Conservation (phyloP, 2,329 filamentous ascomycete genomes). For the Zymoseptoria ardabiliae region DNA sequence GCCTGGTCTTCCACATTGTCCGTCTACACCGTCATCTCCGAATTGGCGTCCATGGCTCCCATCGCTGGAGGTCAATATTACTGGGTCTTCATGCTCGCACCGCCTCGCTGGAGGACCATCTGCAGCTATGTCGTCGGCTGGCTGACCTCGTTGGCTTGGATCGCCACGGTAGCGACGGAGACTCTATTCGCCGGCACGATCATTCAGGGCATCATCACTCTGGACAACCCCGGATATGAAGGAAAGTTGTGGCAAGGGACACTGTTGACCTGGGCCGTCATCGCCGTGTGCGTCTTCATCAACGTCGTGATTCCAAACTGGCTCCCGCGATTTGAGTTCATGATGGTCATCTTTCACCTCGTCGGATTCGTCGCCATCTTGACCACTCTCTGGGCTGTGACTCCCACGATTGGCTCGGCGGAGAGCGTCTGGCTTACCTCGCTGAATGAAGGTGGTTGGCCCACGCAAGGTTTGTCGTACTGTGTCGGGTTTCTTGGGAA, state of each 20-base stretch:
- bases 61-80: constrained; percentile 42
- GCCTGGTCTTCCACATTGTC: constrained; percentile 45
- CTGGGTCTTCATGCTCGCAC: constrained; percentile 42
- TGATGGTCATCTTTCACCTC: constrained; percentile 41
- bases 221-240: constrained; percentile 33
- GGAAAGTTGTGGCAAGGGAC: constrained; percentile 35
- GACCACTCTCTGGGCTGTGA: constrained; percentile 35
- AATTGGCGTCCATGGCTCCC: constrained; percentile 42
- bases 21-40: constrained; percentile 41
- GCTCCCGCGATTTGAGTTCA: constrained; percentile 37
- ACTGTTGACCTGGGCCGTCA: constrained; percentile 35
- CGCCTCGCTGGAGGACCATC: constrained; percentile 34
- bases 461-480: constrained; percentile 28
- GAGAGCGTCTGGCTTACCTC: constrained; percentile 27
- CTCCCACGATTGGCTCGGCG: constrained; percentile 19
- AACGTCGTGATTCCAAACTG: constrained; percentile 43
- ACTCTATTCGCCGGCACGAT: constrained; percentile 37
- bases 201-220: constrained; percentile 34
- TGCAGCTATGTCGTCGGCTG: constrained; percentile 40
- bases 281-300: constrained; percentile 35
- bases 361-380: constrained; percentile 49
- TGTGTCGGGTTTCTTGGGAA: constrained; percentile 31
- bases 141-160: constrained; percentile 39
- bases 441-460: constrained; percentile 28
- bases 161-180: constrained; percentile 37